phyloP scores from a whole-genome alignment of 2,329 filamentous ascomycete genomes.

The Penicillium corylophilum region DNA sequence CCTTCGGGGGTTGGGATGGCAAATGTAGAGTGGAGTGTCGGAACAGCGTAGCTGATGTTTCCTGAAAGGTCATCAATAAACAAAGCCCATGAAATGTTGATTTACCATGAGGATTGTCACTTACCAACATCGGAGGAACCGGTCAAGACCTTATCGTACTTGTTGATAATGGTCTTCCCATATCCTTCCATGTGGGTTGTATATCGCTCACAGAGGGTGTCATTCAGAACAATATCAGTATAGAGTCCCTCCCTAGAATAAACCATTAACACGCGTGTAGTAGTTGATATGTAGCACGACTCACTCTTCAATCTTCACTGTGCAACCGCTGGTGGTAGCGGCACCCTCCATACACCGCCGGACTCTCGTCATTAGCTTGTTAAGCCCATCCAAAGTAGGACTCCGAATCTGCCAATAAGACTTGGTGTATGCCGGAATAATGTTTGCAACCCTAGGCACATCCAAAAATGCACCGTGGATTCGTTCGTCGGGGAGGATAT shows the following conservation, averaged over 20 bases:
- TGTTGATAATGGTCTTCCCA: background rate
- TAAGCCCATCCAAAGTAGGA: background rate
- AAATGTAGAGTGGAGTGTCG: slow-evolving; percentile 4
- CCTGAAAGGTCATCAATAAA: background rate
- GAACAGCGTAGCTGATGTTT: slow-evolving; percentile 4
- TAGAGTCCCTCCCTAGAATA: background rate
- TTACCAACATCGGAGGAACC: slow-evolving; percentile 4
- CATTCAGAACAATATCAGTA: background rate
- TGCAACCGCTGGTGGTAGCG: background rate
- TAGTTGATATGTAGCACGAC: background rate
- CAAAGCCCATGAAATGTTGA: background rate
- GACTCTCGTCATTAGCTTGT: background rate
- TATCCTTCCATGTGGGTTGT: background rate
- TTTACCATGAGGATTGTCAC: background rate
- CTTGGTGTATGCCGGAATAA: slow-evolving; percentile 32
- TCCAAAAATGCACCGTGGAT: slow-evolving; percentile 51
- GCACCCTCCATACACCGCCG: background rate
- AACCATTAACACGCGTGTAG: background rate
- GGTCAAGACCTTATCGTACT: background rate
- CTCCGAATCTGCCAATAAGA: slow-evolving; percentile 1
- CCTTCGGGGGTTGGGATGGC: slow-evolving; percentile 2
- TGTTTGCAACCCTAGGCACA: slow-evolving; percentile 53
- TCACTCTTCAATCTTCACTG: slow-evolving; percentile 1
- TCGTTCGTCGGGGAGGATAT: slow-evolving; percentile 51
- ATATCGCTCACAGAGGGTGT: slow-evolving; percentile 1